Base-by-base conservation (phyloP, 2,329 filamentous ascomycete genomes). In the Samsoniella hepiali region DNA sequence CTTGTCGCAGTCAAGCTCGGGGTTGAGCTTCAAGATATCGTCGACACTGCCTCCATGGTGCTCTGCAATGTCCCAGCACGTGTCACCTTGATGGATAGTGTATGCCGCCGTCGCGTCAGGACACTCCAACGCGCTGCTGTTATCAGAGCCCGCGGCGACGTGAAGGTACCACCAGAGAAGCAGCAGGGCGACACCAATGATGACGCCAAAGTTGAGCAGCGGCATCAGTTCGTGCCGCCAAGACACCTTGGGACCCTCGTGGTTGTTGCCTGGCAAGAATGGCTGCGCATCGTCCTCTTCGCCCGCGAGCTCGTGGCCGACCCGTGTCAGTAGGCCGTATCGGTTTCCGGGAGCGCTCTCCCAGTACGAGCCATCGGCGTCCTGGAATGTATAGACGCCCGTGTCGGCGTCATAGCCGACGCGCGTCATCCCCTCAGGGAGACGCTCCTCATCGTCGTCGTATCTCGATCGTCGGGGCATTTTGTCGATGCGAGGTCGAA, bases 181-280 rank as follows among this genome's bases (percentile, higher is more conserved):
- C 40, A 86, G 69, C 55, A 87, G 71, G 64, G 79, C 81, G 17
- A 85, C 68, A 4, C 82, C 75, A 60, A 84, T 76, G 42, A 87
- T 71, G 65, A 86, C 72, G 61, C 82, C 83, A 72, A 86, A 87
- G 69, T 85, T 85, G 69, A 87, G 75, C 66, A 87, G 74, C n/a
- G 81, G 81, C 74, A 77, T 79, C 74, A 83, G 74, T 64, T 83
- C 80, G 40, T 78, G 77, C 36, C 84, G 77, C 79, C 83, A 82
- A 6, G 83, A 81, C 38, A 74, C 73, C 45, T 71, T 74, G 67
- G 66, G 68, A 34, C 65, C 64, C 7, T 53, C 32, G 6, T 45
- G 36, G 13, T 45, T 55, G 11, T 68, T 64, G 22, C 66, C 59
- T 13, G 42, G 59, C 31, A 77, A 69, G 63, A 75, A 77, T 13